Evolutionary conservation across 108 stramenopile genomes (phyloP).

Genomic region (Skeletonema menzelii): DNA sequence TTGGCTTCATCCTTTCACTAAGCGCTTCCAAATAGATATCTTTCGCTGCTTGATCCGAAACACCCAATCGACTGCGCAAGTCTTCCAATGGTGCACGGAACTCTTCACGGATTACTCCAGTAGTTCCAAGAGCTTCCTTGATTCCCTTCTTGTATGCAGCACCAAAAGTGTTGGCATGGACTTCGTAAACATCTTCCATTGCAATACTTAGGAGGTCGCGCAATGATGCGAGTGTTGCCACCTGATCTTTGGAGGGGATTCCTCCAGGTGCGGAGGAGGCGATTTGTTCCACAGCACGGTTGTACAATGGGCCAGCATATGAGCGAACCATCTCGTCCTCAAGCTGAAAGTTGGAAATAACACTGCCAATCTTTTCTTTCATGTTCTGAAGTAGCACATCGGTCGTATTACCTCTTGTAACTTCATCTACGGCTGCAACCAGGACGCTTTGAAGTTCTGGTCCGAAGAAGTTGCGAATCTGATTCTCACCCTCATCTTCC

Average conservation of each 20-base stretch:
- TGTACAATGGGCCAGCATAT: constrained; percentile 61
- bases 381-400: constrained; percentile 66
- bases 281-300: constrained; percentile 57
- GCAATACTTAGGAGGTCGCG: constrained; percentile 56
- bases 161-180: constrained; percentile 74
- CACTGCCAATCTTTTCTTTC: constrained; percentile 55
- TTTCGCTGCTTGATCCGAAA: constrained; percentile 66
- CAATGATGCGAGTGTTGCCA: constrained; percentile 59
- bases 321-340: constrained; percentile 65
- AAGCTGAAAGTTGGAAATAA: constrained; percentile 53
- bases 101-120: constrained; percentile 80
- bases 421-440: constrained; percentile 58
- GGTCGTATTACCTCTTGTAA: constrained; percentile 65
- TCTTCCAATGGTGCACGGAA: constrained; percentile 71
- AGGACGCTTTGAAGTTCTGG: constrained; percentile 72
- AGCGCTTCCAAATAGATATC: constrained; percentile 72
- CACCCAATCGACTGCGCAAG: constrained; percentile 67
- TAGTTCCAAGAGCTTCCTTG: constrained; percentile 83
- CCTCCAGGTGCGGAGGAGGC: constrained; percentile 58
- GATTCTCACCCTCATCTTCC: constrained; percentile 64
- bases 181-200: constrained; percentile 52
- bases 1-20: constrained; percentile 74
- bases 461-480: constrained; percentile 65
- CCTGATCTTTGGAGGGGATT: constrained; percentile 66
- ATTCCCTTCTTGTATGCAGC: constrained; percentile 75